Evolutionary conservation across 257 asterid species (phyloP).

Genomic region (Capsicum chinense): DNA sequence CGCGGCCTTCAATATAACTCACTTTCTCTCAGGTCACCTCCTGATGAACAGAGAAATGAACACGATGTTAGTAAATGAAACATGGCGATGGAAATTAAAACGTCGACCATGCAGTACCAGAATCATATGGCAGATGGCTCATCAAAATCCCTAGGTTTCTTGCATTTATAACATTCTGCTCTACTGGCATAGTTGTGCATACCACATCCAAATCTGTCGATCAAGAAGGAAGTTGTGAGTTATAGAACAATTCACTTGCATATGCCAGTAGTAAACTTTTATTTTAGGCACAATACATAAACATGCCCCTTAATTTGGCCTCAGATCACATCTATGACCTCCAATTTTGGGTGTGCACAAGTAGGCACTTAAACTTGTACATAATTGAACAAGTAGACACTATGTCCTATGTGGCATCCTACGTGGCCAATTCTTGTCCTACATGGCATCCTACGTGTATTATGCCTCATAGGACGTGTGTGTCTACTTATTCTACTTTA

Average conservation of each 20-base stretch:
- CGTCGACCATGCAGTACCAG: neutral
- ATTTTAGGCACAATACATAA: too few relatives aligned
- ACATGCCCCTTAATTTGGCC: too few relatives aligned
- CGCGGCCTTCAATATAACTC: neutral
- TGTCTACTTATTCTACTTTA: too few relatives aligned
- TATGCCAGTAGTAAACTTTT: neutral
- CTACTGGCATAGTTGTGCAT: conserved; percentile 61
- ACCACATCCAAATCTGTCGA: conserved; percentile 39
- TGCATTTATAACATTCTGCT: conserved; percentile 74
- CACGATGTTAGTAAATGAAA: neutral
- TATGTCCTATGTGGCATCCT: too few relatives aligned
- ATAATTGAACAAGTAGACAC: too few relatives aligned
- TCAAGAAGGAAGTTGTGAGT: neutral
- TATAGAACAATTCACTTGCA: neutral
- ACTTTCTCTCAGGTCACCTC: conserved; percentile 20
- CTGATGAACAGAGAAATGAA: conserved; percentile 27
- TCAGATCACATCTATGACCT: too few relatives aligned
- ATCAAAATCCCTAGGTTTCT: conserved; percentile 63
- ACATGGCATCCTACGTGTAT: too few relatives aligned
- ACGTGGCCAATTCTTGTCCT: too few relatives aligned
- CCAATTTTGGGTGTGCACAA: too few relatives aligned
- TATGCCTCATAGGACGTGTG: too few relatives aligned
- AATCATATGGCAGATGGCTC: conserved; percentile 30
- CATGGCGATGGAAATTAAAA: neutral
- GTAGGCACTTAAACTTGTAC: too few relatives aligned